Evolutionary conservation across 441 rosid genomes (phyloP), one percentile per base, ranked within the genome.

Genomic region (Syzygium malaccense): DNA sequence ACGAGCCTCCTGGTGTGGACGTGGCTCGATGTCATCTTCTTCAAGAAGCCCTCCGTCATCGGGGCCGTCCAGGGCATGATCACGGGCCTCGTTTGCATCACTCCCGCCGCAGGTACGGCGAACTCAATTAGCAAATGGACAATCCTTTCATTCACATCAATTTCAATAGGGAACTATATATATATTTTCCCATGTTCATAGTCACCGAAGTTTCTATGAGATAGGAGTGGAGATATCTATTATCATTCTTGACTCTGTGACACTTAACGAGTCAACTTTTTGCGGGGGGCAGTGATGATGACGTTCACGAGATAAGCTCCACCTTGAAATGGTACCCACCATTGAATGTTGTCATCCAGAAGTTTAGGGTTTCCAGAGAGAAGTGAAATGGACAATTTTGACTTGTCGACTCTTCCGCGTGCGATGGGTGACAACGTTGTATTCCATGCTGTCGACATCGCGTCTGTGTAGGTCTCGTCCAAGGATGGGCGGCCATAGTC

Each of bases 61-160:
- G 96, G 96, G 4, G 96, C 96, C 13, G 95, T 94, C 75, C 95
- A 93, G 91, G 96, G 96, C 91, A 94, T 94, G 95, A 94, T 93
- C 57, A 94, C 95, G 1, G 95, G 95, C 87, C 95, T 94, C 66
- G 96, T 94, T 55, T 92, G 95, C 91, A 94, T 94, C 86, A 93
- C 96, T 37, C 96, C 96, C 18, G 96, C 92, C 7, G 96, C 96
- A 86, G 96, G 95, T 94, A 89, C 8, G 55, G 45, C 0, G 4
- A 3, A 26, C 17, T 87, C 32, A 25, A 79, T 64, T 57, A 48
- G 11, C 33, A 26, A 4, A 17, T 5, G 58, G 11, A 86, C 20
- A 19, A 8, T 13, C 48, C 19, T 53, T 15, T 55, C 20, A 55
- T 71, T 86, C 20, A 17, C 45, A 4, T 18, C 5, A 55, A n/a